Percentiles rank a stretch among this genome's conserved stretches.
phyloP scores from a whole-genome alignment of 164 flowering plant species.

The Umbellularia californica region DNA sequence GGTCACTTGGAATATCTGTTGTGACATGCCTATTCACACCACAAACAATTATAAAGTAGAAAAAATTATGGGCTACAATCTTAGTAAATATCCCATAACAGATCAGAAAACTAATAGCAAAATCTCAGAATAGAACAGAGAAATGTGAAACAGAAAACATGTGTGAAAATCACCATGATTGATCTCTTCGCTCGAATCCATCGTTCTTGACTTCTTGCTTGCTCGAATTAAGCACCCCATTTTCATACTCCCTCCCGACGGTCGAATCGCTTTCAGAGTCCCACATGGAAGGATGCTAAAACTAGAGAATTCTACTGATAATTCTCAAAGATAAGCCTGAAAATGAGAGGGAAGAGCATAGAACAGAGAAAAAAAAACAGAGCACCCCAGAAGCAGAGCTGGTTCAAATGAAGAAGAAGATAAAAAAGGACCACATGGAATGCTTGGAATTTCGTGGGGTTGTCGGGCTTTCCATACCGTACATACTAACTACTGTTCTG shows the following conservation, averaged over 20 bases:
- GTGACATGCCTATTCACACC: constrained; percentile 61
- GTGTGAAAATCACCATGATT: constrained; percentile 54
- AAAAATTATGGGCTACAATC: not conserved
- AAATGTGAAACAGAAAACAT: not conserved
- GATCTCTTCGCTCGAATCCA: constrained; percentile 85
- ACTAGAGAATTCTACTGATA: constrained; percentile 11
- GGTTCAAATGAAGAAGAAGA: constrained; percentile 13
- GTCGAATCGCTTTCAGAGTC: constrained; percentile 71
- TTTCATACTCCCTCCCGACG: constrained; percentile 55
- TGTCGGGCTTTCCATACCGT: constrained; percentile 37
- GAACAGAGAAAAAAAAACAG: not conserved
- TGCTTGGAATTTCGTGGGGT: constrained; percentile 40
- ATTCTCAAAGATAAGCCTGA: constrained; percentile 5
- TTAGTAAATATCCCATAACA: not conserved
- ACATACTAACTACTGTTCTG: constrained; percentile 3
- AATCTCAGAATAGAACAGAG: not conserved
- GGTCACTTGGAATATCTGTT: constrained; percentile 90
- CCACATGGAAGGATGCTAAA: constrained; percentile 48
- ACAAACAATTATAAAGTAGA: not conserved
- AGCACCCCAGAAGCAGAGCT: constrained; percentile 10
- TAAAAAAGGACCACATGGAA: constrained; percentile 46
- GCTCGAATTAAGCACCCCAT: constrained; percentile 49
- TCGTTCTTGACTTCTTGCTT: constrained; percentile 71
- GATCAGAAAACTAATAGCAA: not conserved
- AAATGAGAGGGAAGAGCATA: not conserved